phyloP scores from a whole-genome alignment of 2,329 filamentous ascomycete species.

The Epichloe gansuensis region DNA sequence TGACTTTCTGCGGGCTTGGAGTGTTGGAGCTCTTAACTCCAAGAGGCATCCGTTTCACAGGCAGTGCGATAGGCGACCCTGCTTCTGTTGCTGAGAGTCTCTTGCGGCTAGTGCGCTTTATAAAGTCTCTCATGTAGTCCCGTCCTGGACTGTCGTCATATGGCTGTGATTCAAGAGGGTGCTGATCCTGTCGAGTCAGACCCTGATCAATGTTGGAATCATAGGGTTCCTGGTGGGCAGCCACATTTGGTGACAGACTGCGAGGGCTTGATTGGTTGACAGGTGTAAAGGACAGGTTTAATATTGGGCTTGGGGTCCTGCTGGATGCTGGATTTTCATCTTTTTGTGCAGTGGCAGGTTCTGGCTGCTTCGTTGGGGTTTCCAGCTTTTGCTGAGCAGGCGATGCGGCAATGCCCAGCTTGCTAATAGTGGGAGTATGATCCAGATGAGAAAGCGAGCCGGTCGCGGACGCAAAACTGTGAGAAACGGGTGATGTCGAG shows the following conservation, averaged over 20 bases:
- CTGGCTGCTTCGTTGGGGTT: background rate
- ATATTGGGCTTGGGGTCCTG: background rate
- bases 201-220: background rate
- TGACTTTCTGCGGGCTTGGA: slow-evolving; percentile 20
- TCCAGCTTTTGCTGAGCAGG: background rate
- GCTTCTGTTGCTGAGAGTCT: slow-evolving; percentile 17
- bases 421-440: background rate
- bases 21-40: slow-evolving; percentile 24
- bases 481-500: background rate
- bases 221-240: background rate
- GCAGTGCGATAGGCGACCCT: slow-evolving; percentile 19
- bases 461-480: background rate
- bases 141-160: slow-evolving; percentile 23
- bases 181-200: background rate
- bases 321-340: background rate
- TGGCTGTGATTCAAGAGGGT: background rate
- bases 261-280: background rate
- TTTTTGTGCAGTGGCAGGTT: background rate
- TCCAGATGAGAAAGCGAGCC: background rate
- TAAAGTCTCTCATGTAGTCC: slow-evolving; percentile 24
- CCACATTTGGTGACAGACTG: background rate
- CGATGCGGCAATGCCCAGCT: background rate
- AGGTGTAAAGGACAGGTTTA: background rate
- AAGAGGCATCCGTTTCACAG: slow-evolving; percentile 18
- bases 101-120: slow-evolving; percentile 20